Conservation (phyloP, 148 eudicot genomes). For the Arctostaphylos glauca region DNA sequence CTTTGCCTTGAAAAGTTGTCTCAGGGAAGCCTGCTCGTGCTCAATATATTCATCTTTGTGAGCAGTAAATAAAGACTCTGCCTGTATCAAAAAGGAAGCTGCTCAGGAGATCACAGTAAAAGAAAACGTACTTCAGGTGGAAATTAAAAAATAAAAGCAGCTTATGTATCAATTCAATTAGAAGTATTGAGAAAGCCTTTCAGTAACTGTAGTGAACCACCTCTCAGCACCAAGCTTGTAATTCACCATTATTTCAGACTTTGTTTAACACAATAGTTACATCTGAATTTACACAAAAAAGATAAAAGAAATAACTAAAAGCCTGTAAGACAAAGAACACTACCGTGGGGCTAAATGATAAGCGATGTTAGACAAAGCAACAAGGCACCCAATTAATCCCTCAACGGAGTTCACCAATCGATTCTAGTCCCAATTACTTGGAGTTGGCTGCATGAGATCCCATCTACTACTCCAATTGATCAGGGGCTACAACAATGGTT, state of each 20-base stretch:
- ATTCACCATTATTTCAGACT: not conserved
- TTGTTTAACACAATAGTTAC: not conserved
- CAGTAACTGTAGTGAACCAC: not conserved
- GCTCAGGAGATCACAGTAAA: conserved; percentile 8
- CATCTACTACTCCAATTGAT: no score
- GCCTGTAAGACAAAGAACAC: not conserved
- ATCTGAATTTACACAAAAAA: not conserved
- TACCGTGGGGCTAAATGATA: not conserved
- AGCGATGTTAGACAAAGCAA: not conserved
- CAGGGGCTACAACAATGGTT: no score
- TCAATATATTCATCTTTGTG: conserved; percentile 97
- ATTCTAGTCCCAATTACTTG: no score
- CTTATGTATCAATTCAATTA: not conserved
- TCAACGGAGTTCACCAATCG: no score
- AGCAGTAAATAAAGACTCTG: conserved; percentile 85
- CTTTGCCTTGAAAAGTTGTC: conserved; percentile 87
- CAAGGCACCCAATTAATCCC: conserved; percentile 39
- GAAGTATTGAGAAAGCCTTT: not conserved
- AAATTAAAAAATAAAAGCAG: not conserved
- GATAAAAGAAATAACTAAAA: not conserved
- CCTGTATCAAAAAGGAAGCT: conserved; percentile 45
- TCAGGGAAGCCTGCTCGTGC: conserved; percentile 88
- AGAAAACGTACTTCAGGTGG: conserved; percentile 40
- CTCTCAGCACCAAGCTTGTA: not conserved
- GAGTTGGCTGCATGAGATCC: no score